Evolutionary conservation across 352 stramenopile species (phyloP), one percentile per base, ranked within the genome.

Genomic region (Blastocystis sp.): DNA sequence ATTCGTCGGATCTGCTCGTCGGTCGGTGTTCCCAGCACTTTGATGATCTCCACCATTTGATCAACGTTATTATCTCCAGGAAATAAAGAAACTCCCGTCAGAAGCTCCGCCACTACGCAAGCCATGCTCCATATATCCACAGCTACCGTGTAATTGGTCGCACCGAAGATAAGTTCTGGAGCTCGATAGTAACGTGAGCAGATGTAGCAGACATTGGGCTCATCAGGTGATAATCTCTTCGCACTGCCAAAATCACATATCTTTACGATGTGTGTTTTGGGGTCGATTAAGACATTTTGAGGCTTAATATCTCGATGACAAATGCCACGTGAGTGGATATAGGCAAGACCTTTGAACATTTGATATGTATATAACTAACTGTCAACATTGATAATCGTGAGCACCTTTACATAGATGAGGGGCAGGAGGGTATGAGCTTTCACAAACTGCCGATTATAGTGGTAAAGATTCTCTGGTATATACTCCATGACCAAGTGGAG

Each of bases 191-290:
- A 99, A 34, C 95, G 93, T 45, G 94, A 98, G 92, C 97, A 99
- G 92, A 99, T 99, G 93, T 99, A 99, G 76, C 94, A 97, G 15
- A 99, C 97, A 91, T 99, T 99, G 8, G 97, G 97, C 91, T 99
- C 97, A 56, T 98, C 98, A 89, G 94, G 94, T 43, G 98, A 95
- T 29, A 99, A 92, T 47, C 95, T 93, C 82, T 97, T 97, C 73
- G 94, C 94, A 87, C 94, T 92, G 68, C 97, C 97, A 93, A 99
- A 99, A 93, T 99, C 97, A 91, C 97, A 99, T 11, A 99, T 93
- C 91, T 99, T 99, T 69, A 99, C 92, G 41, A 98, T 93, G 87
- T 98, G 96, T 39, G 95, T 98, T 43, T 94, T 92, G 18, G 97
- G 96, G 91, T 99, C 95, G 64, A 99, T 93, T 76, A 99, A 91